Percentiles rank a stretch among this genome's conserved stretches.
Conservation (phyloP, 495 filamentous ascomycete genomes). For the Neurospora africana region DNA sequence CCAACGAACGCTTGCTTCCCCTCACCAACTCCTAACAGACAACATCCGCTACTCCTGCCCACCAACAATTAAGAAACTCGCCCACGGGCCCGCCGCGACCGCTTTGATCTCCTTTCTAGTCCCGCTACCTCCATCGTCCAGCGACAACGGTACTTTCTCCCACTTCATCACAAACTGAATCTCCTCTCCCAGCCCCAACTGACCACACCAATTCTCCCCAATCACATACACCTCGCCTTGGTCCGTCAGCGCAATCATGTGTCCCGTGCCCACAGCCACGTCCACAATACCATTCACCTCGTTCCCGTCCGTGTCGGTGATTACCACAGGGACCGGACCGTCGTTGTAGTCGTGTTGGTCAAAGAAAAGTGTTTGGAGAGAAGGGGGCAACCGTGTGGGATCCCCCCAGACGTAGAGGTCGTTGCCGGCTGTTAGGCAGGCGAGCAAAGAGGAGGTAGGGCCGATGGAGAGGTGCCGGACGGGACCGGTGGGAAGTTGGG, state of each 20-base stretch:
- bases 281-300: slow-evolving; percentile 35
- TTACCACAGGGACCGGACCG: slow-evolving; percentile 23
- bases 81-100: slow-evolving; percentile 21
- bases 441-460: slow-evolving; percentile 38
- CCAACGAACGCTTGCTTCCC: background rate
- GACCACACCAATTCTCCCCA: slow-evolving; percentile 47
- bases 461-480: slow-evolving; percentile 44
- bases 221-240: slow-evolving; percentile 43
- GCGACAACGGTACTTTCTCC: slow-evolving; percentile 24
- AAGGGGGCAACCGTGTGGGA: slow-evolving; percentile 1
- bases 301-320: slow-evolving; percentile 15
- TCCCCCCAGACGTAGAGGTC: slow-evolving; percentile 60
- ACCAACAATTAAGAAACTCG: slow-evolving; percentile 21
- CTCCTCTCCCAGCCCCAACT: slow-evolving; percentile 38
- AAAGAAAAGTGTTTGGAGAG: background rate
- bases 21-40: background rate
- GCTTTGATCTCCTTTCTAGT: background rate
- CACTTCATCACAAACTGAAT: slow-evolving; percentile 13
- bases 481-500: slow-evolving; percentile 37
- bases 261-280: slow-evolving; percentile 46
- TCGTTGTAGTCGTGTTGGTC: slow-evolving; percentile 10
- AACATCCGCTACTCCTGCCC: slow-evolving; percentile 15
- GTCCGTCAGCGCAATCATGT: slow-evolving; percentile 44
- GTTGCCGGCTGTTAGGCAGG: slow-evolving; percentile 44
- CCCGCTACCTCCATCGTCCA: slow-evolving; percentile 9